These are phyloP conservation scores for Bullera alba DNA, from an alignment of 768 basidiomycete genomes.

Conservation along the genomic window DNA sequence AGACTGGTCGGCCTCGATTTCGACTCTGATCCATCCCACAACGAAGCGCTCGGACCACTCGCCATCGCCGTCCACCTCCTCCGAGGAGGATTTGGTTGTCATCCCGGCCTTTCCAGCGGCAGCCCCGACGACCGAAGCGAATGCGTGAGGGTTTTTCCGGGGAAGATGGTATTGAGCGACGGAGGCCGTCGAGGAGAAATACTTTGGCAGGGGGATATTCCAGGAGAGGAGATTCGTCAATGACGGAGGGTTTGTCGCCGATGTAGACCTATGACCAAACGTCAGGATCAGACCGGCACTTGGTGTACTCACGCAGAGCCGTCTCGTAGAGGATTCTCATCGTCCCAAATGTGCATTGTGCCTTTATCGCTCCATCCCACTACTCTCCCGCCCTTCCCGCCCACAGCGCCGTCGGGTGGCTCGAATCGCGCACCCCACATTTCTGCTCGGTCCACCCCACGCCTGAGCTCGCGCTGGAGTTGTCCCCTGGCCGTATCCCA, in stretches of 20 bases:
- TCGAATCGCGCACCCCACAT: conserved; percentile 43
- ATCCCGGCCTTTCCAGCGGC: conserved; percentile 23
- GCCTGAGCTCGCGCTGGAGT: conserved; percentile 39
- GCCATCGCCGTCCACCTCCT: conserved; percentile 17
- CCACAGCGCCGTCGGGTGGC: too few relatives aligned
- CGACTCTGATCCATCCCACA: conserved; percentile 37
- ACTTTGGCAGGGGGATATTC: conserved; percentile 44
- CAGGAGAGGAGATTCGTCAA: conserved; percentile 30
- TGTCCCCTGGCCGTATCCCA: conserved; percentile 40
- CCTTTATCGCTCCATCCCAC: conserved; percentile 48
- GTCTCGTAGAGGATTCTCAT: conserved; percentile 7
- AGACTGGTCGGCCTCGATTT: conserved; percentile 3
- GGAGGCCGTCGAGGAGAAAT: conserved; percentile 42
- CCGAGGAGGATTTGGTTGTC: conserved; percentile 14
- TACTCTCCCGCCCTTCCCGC: conserved; percentile 23
- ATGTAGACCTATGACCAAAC: background rate
- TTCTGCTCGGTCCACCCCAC: conserved; percentile 43
- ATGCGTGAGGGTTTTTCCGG: conserved; percentile 37
- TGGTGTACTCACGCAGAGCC: background rate
- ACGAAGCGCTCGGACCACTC: conserved; percentile 39
- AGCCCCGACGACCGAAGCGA: conserved; percentile 19
- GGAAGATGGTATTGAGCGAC: conserved; percentile 43
- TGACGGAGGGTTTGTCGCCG: conserved; percentile 14
- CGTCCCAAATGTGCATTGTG: conserved; percentile 45
- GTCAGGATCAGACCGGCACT: background rate